Evolutionary conservation across 306 rosid species (phyloP), one percentile per base, ranked within the genome.

Genomic region (Begonia peltatifolia): DNA sequence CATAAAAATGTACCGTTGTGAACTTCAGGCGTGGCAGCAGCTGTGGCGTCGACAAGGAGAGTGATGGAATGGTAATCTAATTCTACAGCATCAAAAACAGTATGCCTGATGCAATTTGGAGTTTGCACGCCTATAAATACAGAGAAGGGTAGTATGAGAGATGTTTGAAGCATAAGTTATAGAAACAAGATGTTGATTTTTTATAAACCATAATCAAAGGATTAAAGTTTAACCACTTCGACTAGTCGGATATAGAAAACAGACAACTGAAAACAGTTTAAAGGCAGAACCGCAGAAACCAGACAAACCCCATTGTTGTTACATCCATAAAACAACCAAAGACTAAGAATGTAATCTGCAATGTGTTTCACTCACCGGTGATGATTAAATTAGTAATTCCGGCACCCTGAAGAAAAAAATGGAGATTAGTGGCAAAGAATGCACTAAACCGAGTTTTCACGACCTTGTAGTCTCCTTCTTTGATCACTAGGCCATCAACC

Each of bases 91-190:
- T 89, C 97, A 66, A 53, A 82, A 46, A 83, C 92, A 54, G 95
- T 90, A 74, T 85, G 95, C 63, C 97, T 69, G 56, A 90, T 85
- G 58, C 97, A 90, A 68, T 90, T 90, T 41, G 97, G 97, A 57
- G 95, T 85, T 79, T 90, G 97, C 61, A 90, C 87, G 58, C 95
- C 97, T 84, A 54, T 12, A 69, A 23, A 23, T 16, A 41, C 38
- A 30, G 38, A 30, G 38, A 30, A 5, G 9, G 38, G 38, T 30
- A 30, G 38, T 30, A 30, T 30, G 38, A 30, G 9, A 30, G 38
- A 30, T 7, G 23, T 30, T 5, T 30, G 38, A 30, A 30, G 8
- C 38, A 30, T 7, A 30, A 5, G 38, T 5, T 30, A 5, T 30
- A 30, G 38, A 30, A 30, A 0, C 38, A 30, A 30, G 7, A 30